Evolutionary conservation across 306 rosid genomes (phyloP).

Genomic region (Elaeagnus macrophylla): DNA sequence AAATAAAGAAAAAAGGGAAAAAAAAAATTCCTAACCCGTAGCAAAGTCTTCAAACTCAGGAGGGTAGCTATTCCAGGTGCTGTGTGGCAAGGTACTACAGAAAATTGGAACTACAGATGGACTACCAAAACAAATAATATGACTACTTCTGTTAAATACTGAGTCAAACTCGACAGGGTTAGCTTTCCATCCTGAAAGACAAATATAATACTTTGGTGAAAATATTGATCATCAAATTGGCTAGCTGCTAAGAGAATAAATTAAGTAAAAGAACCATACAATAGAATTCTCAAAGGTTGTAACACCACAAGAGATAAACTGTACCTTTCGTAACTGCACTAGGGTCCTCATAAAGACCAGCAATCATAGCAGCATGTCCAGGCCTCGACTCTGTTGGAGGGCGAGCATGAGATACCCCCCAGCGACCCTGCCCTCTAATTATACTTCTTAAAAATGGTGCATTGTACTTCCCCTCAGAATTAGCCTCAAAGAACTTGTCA

Average conservation of each 20-base stretch:
- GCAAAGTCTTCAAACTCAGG: slow-evolving; percentile 84
- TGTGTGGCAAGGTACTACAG: slow-evolving; percentile 69
- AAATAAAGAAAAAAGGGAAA: neutral
- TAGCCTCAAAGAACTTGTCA: slow-evolving; percentile 82
- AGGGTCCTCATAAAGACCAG: slow-evolving; percentile 94
- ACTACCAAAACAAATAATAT: slow-evolving; percentile 74
- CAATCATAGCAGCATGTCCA: slow-evolving; percentile 75
- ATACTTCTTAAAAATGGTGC: slow-evolving; percentile 74
- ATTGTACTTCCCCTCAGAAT: slow-evolving; percentile 50
- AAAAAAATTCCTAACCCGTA: slow-evolving; percentile 60
- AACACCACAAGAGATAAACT: slow-evolving; percentile 5
- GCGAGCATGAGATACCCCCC: slow-evolving; percentile 96
- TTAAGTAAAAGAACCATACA: neutral
- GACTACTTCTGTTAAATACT: slow-evolving; percentile 68
- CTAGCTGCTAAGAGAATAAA: neutral
- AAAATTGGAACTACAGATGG: slow-evolving; percentile 87
- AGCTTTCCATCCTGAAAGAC: slow-evolving; percentile 78
- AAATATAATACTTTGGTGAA: slow-evolving; percentile 18
- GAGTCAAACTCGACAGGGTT: slow-evolving; percentile 93
- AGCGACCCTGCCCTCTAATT: slow-evolving; percentile 62
- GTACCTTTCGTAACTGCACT: slow-evolving; percentile 88
- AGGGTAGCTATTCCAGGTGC: slow-evolving; percentile 81
- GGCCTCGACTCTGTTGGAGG: slow-evolving; percentile 96
- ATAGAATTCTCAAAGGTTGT: neutral
- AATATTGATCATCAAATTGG: slow-evolving; percentile 6